phyloP scores from a whole-genome alignment of 495 filamentous ascomycete genomes.

The Podospora anserina region DNA sequence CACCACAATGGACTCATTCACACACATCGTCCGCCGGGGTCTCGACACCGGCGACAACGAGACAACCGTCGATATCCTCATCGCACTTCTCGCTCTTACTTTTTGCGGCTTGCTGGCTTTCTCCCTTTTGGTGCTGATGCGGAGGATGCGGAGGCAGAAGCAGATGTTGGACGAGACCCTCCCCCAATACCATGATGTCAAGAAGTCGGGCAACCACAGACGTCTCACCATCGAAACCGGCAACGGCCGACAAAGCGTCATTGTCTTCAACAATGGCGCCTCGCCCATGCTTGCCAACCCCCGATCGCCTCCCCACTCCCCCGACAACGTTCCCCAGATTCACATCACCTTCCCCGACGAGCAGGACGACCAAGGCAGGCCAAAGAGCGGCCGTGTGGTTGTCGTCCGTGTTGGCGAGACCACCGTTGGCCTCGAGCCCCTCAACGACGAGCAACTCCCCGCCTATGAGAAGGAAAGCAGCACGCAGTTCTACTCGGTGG shows the following conservation, averaged over 20 bases:
- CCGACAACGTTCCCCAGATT: conserved; percentile 83
- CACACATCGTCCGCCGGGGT: conserved; percentile 51
- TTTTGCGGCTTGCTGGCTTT: conserved; percentile 64
- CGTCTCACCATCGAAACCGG: conserved; percentile 52
- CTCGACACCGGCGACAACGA: conserved; percentile 45
- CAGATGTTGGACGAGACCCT: conserved; percentile 51
- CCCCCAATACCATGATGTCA: conserved; percentile 55
- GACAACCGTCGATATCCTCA: conserved; percentile 66
- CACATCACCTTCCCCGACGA: conserved; percentile 98
- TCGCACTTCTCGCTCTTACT: conserved; percentile 73
- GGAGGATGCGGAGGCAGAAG: conserved; percentile 48
- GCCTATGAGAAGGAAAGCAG: conserved; percentile 77
- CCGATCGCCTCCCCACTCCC: conserved; percentile 69
- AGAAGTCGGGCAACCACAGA: conserved; percentile 42
- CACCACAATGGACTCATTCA: conserved; percentile 48
- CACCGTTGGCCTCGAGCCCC: conserved; percentile 81
- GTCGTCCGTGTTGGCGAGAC: conserved; percentile 89
- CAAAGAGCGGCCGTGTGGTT: conserved; percentile 83
- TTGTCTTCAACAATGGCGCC: conserved; percentile 68
- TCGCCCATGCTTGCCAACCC: conserved; percentile 72
- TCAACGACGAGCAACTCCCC: conserved; percentile 74
- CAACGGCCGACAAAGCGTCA: conserved; percentile 68
- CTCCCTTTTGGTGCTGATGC: conserved; percentile 65
- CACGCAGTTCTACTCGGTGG: conserved; percentile 82
- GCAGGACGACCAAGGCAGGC: conserved; percentile 80